Evolutionary conservation across 108 stramenopile genomes (phyloP), one percentile per base, ranked within the genome.

Genomic region (Mediolabrus comicus): DNA sequence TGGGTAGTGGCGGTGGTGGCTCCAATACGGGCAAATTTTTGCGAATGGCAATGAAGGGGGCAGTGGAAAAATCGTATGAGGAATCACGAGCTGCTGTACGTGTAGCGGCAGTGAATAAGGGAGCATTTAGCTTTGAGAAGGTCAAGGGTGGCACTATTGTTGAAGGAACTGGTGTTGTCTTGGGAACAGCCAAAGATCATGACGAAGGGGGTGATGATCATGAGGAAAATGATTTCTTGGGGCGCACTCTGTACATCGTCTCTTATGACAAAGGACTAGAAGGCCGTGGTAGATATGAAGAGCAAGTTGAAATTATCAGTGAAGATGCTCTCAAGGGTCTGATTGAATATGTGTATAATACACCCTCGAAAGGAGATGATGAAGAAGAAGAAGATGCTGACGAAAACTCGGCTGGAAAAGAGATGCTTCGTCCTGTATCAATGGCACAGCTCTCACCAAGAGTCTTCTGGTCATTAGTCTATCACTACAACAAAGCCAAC

Each of bases 41-140:
- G 36, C 77, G 91, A 29, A 68, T 62, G 32, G 89, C 89, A 56
- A 92, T 93, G 91, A 87, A 79, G 67, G 85, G 87, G 54, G 91
- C 92, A 26, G 88, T 96, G 0, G 43, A 65, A n/a, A 83, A 86
- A 56, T 74, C 83, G 22, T 96, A 92, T 65, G 92, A 96, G 69
- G 87, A 78, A 29, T 88, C 83, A 24, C 70, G 77, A 10, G 88
- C 95, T 30, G 74, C 74, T 60, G 84, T 84, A 29, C 71, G 92
- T 9, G 65, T 93, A 16, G 71, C 87, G 11, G 90, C 95, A 34
- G 84, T 92, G 29, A 73, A 85, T 63, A 61, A 76, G 32, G 54
- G 76, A 33, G 69, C 69, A 29, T 84, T 74, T 65, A 41, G 39
- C 13, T 82, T 89, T 34, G 51, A 39, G 31, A 54, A 39, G 38